Evolutionary conservation across 164 flowering plant species (phyloP), one percentile per base, ranked within the genome.

Genomic region (Tetrastigma voinierianum): DNA sequence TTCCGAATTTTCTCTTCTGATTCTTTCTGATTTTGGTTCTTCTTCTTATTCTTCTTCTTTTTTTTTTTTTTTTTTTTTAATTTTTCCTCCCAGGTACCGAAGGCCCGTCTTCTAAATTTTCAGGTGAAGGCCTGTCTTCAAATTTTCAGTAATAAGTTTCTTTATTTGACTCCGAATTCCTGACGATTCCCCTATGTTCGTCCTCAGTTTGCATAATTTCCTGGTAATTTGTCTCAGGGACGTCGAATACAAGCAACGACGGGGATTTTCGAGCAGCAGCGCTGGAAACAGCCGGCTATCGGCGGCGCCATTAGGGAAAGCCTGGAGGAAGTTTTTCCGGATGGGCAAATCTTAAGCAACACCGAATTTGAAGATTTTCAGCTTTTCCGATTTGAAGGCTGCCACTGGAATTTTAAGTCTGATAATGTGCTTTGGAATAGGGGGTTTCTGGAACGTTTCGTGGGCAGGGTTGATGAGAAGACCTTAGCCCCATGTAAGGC

Each of bases 401-500:
- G 86, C 85, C 2, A 86, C 93, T 0, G 84, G 68, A 85, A 81
- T 65, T 90, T 90, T 75, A 82, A 56, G 53, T 58, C 85, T 1
- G 91, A 85, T 54, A 66, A 77, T 1, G 48, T 86, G 59, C 61
- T 90, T 90, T 44, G 96, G 96, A 12, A 83, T 80, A 51, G 96
- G 96, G n/a, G 93, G 93, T 2, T 90, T 90, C 68, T 93, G 96
- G 9, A 82, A 61, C 61, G 96, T 90, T 47, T 62, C 70, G 86
- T 73, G 57, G 96, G 93, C 17, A 86, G 87, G 87, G 52, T 90
- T 9, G 88, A 90, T 70, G 87, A 86, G 69, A 86, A 74, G 61
- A 78, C 87, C 13, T 66, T 75, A 1, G 68, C 72, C 0, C 86
- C 91, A 0, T 62, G 83, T 11, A 83, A 75, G 70, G 11, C n/a